Evolutionary conservation across 2,329 filamentous ascomycete genomes (phyloP).

Genomic region (Verticillium dahliae): DNA sequence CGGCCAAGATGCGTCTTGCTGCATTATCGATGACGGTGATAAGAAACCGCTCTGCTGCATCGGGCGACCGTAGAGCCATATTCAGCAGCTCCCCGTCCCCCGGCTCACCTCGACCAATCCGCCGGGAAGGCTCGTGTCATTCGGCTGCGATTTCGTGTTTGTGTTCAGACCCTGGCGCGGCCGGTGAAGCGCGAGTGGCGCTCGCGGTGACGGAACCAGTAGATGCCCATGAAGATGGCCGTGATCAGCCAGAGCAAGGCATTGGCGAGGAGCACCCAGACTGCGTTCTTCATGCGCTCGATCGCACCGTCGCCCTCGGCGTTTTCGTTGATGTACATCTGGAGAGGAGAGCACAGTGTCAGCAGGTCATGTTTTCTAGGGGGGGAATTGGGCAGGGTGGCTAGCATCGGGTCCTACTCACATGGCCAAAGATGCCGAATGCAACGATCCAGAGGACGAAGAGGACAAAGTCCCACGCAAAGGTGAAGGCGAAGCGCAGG

Average conservation of each 20-base stretch:
- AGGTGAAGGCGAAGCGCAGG: conserved; percentile 44
- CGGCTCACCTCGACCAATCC: background rate
- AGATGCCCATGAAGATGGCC: conserved; percentile 43
- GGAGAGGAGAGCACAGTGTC: conserved; percentile 15
- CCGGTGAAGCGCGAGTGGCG: conserved; percentile 51
- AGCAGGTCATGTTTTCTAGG: background rate
- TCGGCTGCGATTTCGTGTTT: background rate
- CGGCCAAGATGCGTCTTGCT: background rate
- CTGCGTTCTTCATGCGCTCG: conserved; percentile 75
- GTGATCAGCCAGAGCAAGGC: conserved; percentile 70
- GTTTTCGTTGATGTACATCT: conserved; percentile 65
- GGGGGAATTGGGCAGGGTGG: no score
- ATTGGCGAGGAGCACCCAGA: conserved; percentile 74
- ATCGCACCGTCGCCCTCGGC: conserved; percentile 57
- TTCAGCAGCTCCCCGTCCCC: background rate
- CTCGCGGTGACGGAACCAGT: conserved; percentile 54
- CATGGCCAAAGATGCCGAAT: conserved; percentile 72
- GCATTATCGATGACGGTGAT: background rate
- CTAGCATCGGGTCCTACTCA: background rate
- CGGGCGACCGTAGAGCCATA: background rate
- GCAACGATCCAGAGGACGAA: conserved; percentile 75
- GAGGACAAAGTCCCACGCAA: conserved; percentile 64
- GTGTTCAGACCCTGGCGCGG: conserved; percentile 42
- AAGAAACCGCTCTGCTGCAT: background rate
- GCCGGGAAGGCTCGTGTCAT: background rate